phyloP scores from a whole-genome alignment of 352 stramenopile species.

The Phytophthora pluvialis region DNA sequence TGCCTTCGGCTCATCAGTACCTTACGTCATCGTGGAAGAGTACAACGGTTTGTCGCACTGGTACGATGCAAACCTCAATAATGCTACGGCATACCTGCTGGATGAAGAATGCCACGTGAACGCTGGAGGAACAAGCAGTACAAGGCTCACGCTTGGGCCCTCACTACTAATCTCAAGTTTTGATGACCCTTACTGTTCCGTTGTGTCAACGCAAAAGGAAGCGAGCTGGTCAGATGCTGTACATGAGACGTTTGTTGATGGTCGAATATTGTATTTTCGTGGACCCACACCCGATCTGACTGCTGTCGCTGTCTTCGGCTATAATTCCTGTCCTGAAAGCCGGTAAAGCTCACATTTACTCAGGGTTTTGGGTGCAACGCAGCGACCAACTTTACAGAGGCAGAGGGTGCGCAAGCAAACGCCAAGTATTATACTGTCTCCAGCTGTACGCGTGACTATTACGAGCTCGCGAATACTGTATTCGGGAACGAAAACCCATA shows the following conservation, averaged over 20 bases:
- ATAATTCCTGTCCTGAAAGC: constrained; percentile 1
- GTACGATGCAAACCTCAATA: not conserved
- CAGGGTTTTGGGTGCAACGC: constrained; percentile 5
- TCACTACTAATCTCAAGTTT: no score
- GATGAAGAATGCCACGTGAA: not conserved
- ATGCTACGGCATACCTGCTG: not conserved
- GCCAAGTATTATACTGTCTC: not conserved
- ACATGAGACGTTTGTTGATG: no score
- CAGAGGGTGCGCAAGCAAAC: not conserved
- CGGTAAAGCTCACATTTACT: constrained; percentile 1
- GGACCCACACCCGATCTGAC: not conserved
- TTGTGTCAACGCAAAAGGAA: no score
- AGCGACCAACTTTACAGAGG: no score
- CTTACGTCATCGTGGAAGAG: constrained; percentile 5
- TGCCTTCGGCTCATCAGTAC: not conserved
- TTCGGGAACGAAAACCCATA: constrained; percentile 3
- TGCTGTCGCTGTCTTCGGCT: constrained; percentile 1
- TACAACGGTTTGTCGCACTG: not conserved
- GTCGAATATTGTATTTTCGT: not conserved
- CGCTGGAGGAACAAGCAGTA: not conserved
- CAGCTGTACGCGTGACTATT: constrained; percentile 5
- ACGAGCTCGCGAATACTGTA: not conserved
- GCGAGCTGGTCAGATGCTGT: no score
- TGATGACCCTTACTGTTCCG: no score
- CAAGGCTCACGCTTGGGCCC: constrained; percentile 1